Evolutionary conservation across 352 stramenopile genomes (phyloP).

Genomic region (Phytophthora sp.): DNA sequence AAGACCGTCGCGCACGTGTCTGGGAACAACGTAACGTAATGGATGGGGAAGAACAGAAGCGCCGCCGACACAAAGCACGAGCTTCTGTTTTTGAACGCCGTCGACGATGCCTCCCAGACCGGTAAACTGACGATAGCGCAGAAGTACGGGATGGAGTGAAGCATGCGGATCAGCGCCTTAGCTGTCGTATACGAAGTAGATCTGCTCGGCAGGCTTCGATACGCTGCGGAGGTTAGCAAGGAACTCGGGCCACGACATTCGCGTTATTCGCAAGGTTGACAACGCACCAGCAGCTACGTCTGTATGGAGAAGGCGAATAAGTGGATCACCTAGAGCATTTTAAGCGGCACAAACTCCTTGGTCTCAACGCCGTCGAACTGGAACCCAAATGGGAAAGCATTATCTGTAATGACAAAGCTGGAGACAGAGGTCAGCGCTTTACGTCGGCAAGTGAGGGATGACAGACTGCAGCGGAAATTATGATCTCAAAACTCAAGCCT

Average conservation of each 20-base stretch:
- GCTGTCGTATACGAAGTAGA: slow-evolving; percentile 66
- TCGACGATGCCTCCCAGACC: slow-evolving; percentile 51
- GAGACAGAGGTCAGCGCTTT: slow-evolving; percentile 10
- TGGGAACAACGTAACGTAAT: slow-evolving; percentile 50
- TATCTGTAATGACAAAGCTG: background rate
- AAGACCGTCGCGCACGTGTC: slow-evolving; percentile 54
- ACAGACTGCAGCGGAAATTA: background rate
- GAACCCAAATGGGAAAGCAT: slow-evolving; percentile 40
- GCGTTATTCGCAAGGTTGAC: background rate
- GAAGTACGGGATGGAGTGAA: slow-evolving; percentile 51
- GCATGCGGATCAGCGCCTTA: slow-evolving; percentile 50
- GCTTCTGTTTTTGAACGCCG: slow-evolving; percentile 48
- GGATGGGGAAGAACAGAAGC: slow-evolving; percentile 53
- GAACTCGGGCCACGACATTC: background rate
- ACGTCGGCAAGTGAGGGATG: slow-evolving; percentile 30
- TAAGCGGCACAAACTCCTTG: slow-evolving; percentile 67
- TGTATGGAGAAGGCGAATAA: slow-evolving; percentile 74
- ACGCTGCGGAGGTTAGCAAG: slow-evolving; percentile 1
- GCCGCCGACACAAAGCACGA: slow-evolving; percentile 50
- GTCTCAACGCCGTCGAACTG: slow-evolving; percentile 64
- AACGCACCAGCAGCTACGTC: slow-evolving; percentile 60
- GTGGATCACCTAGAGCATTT: slow-evolving; percentile 72
- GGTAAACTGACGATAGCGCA: slow-evolving; percentile 49
- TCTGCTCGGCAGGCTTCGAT: slow-evolving; percentile 30
- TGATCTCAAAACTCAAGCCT: slow-evolving; percentile 15